These are phyloP conservation scores for Apiospora pterosperma DNA, from an alignment of 2,329 filamentous ascomycete species.

Conservation along the genomic window DNA sequence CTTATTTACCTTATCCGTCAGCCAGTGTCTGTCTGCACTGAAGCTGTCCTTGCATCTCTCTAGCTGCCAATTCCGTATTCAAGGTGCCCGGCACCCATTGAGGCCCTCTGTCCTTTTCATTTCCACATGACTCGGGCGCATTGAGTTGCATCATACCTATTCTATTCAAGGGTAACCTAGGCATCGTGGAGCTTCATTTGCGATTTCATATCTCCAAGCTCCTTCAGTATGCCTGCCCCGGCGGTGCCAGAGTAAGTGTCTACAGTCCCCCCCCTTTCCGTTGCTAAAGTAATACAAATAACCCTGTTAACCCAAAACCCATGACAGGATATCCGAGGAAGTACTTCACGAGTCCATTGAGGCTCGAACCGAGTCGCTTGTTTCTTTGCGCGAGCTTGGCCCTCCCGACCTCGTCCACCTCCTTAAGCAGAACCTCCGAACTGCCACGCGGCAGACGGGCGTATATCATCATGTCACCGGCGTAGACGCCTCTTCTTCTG, in stretches of 20 bases:
- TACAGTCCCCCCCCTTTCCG: background rate
- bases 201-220: background rate
- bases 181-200: background rate
- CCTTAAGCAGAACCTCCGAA: slow-evolving; percentile 67
- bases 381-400: slow-evolving; percentile 84
- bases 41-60: background rate
- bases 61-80: background rate
- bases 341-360: slow-evolving; percentile 88
- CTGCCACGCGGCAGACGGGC: slow-evolving; percentile 68
- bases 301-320: background rate
- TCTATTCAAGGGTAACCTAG: background rate
- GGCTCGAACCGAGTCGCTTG: slow-evolving; percentile 83
- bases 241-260: slow-evolving; percentile 29
- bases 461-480: slow-evolving; percentile 98
- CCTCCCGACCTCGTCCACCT: slow-evolving; percentile 95
- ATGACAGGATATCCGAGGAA: slow-evolving; percentile 84
- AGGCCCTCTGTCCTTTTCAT: background rate
- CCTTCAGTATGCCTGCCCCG: slow-evolving; percentile 27
- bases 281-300: background rate
- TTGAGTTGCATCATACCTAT: background rate
- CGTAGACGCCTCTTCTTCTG: slow-evolving; percentile 94
- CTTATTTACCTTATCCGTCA: background rate
- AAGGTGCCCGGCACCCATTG: slow-evolving; percentile 2
- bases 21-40: background rate
- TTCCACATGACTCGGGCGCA: background rate